Evolutionary conservation across 2,329 filamentous ascomycete genomes (phyloP).

Genomic region (Aspergillus bombycis): DNA sequence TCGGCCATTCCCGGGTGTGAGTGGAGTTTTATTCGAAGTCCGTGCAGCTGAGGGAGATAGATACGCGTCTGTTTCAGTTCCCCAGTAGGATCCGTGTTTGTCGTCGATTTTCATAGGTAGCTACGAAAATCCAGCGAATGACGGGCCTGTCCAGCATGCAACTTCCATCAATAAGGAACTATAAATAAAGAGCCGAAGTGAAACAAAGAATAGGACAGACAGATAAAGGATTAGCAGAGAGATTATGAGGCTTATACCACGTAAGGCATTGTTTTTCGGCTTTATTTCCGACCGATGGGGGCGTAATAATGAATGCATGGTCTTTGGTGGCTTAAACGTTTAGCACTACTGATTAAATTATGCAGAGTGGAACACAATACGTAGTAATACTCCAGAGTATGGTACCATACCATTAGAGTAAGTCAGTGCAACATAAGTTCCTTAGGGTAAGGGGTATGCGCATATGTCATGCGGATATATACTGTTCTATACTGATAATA

Average conservation of each 20-base stretch:
- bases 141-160: not conserved
- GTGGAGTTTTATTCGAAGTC: conserved; percentile 26
- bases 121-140: not conserved
- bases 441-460: not conserved
- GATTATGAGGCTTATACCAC: not conserved
- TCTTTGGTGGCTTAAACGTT: not conserved
- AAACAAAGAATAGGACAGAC: not conserved
- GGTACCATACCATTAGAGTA: not conserved
- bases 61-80: conserved; percentile 41
- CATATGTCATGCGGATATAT: not conserved
- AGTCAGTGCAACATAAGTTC: not conserved
- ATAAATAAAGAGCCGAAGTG: not conserved
- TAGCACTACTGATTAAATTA: not conserved
- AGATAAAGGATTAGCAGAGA: not conserved
- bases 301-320: not conserved
- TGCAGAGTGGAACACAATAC: too few species aligned
- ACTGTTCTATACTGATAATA: not conserved
- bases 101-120: conserved; percentile 2
- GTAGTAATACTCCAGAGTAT: not conserved
- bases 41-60: conserved; percentile 40
- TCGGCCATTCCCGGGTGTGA: conserved; percentile 32
- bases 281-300: conserved; percentile 4
- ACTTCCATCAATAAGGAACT: not conserved
- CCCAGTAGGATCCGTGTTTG: conserved; percentile 1
- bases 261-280: not conserved